Percentiles rank a stretch among this genome's conserved stretches.
Conservation (phyloP, 768 basidiomycete genomes). For the Leccinum imitatum region DNA sequence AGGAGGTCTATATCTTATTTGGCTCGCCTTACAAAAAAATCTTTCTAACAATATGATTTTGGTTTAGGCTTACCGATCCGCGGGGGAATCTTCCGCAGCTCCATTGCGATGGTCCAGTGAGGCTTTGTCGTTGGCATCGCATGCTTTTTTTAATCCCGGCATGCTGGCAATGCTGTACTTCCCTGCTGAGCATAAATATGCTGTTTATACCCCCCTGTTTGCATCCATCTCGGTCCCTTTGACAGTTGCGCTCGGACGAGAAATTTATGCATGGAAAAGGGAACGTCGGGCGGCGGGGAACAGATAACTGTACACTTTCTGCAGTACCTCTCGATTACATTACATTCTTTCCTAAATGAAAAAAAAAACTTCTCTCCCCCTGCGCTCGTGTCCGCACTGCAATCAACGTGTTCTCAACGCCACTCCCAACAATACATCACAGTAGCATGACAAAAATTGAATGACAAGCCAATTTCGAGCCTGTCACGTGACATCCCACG, state of each 20-base stretch:
- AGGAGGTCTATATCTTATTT: slow-evolving; percentile 51
- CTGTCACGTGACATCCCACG: slow-evolving; percentile 26
- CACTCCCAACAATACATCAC: not conserved
- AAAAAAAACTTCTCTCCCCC: slow-evolving; percentile 4
- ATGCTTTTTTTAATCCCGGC: slow-evolving; percentile 95
- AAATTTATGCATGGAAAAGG: slow-evolving; percentile 62
- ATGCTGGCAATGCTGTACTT: slow-evolving; percentile 97
- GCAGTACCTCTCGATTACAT: slow-evolving; percentile 10
- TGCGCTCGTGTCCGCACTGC: slow-evolving; percentile 13
- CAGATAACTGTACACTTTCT: slow-evolving; percentile 11
- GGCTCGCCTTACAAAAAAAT: not conserved
- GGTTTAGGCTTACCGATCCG: slow-evolving; percentile 25
- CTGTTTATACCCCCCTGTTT: slow-evolving; percentile 94
- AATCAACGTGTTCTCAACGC: slow-evolving; percentile 16
- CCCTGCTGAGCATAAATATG: slow-evolving; percentile 96
- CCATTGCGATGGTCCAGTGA: slow-evolving; percentile 59
- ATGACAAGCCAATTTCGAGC: not conserved
- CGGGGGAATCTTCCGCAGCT: slow-evolving; percentile 19
- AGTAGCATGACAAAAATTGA: not conserved
- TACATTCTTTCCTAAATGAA: slow-evolving; percentile 6
- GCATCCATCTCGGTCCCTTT: slow-evolving; percentile 87
- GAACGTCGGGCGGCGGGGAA: slow-evolving; percentile 16
- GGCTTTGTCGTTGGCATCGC: slow-evolving; percentile 66
- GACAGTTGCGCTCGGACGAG: slow-evolving; percentile 69
- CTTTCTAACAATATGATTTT: slow-evolving; percentile 12